A percentile compares a stretch with the other conserved stretches of the same genome.
Conservation (phyloP, 257 asterid species). For the Fraxinus quadrangulata region DNA sequence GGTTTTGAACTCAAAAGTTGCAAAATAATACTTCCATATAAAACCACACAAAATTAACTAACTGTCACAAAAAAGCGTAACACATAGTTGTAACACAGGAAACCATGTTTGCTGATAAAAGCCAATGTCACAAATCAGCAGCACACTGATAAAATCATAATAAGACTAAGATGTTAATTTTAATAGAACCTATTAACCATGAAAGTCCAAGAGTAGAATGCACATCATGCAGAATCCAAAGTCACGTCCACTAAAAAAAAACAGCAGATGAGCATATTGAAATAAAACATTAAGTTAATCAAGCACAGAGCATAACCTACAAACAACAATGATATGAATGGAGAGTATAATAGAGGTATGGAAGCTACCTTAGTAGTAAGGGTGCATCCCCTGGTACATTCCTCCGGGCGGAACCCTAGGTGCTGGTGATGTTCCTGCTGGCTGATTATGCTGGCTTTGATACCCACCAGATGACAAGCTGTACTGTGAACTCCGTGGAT, state of each 20-base stretch:
- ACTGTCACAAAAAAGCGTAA: slow-evolving; percentile 13
- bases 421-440: slow-evolving; percentile 49
- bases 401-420: slow-evolving; percentile 74
- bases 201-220: slow-evolving; percentile 20
- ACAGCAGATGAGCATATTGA: neutral
- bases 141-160: neutral
- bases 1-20: neutral
- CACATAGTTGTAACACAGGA: neutral
- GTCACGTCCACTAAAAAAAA: neutral
- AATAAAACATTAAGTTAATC: slow-evolving; percentile 21
- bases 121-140: neutral
- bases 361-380: slow-evolving; percentile 70
- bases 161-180: neutral
- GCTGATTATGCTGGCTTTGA: slow-evolving; percentile 62
- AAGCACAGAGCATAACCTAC: neutral
- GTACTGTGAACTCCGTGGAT: slow-evolving; percentile 50
- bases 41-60: neutral
- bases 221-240: neutral
- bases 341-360: neutral
- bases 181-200: slow-evolving; percentile 9
- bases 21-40: slow-evolving; percentile 13
- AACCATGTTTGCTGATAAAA: neutral
- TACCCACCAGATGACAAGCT: slow-evolving; percentile 52
- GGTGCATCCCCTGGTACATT: slow-evolving; percentile 68
- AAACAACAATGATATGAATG: slow-evolving; percentile 5